phyloP scores from a whole-genome alignment of 2,329 filamentous ascomycete species.

The Xylariaceae sp. region DNA sequence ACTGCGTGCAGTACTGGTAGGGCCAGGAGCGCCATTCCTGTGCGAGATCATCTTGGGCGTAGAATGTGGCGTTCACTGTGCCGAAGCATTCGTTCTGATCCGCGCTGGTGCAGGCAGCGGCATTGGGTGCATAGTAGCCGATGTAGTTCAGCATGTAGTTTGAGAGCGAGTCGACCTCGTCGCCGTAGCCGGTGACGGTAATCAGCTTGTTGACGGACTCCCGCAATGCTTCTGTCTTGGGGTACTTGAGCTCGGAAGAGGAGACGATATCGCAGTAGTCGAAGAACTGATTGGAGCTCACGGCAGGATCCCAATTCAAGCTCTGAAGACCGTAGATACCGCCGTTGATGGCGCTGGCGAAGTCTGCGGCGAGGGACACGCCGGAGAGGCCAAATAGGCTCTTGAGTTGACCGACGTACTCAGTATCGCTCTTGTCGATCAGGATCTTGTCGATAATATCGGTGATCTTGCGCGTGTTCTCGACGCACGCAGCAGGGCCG shows the following conservation, averaged over 20 bases:
- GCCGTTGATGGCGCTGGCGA: conserved; percentile 39
- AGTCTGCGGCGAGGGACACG: conserved; percentile 44
- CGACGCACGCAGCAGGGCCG: conserved; percentile 56
- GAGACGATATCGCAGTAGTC: conserved; percentile 46
- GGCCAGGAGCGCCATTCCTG: conserved; percentile 44
- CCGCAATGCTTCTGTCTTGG: conserved; percentile 35
- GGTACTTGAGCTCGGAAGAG: conserved; percentile 38
- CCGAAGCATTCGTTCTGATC: conserved; percentile 37
- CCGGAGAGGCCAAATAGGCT: conserved; percentile 42
- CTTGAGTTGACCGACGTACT: conserved; percentile 42
- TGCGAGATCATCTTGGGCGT: conserved; percentile 33
- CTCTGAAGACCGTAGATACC: conserved; percentile 43
- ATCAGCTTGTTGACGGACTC: conserved; percentile 38
- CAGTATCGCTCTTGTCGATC: conserved; percentile 34
- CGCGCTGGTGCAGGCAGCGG: conserved; percentile 19
- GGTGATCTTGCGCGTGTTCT: conserved; percentile 54
- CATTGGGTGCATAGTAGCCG: conserved; percentile 37
- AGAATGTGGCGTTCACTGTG: conserved; percentile 33
- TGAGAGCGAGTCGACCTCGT: conserved; percentile 35
- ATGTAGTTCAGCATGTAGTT: conserved; percentile 49
- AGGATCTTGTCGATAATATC: conserved; percentile 49
- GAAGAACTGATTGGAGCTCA: conserved; percentile 39
- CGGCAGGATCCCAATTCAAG: conserved; percentile 50
- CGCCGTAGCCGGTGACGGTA: conserved; percentile 37
- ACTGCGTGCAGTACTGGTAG: conserved; percentile 53